Percentiles rank a stretch among this genome's conserved stretches.
These are phyloP conservation scores for Aureobasidium musti DNA, from an alignment of 2,329 filamentous ascomycete species.

Conservation along the genomic window DNA sequence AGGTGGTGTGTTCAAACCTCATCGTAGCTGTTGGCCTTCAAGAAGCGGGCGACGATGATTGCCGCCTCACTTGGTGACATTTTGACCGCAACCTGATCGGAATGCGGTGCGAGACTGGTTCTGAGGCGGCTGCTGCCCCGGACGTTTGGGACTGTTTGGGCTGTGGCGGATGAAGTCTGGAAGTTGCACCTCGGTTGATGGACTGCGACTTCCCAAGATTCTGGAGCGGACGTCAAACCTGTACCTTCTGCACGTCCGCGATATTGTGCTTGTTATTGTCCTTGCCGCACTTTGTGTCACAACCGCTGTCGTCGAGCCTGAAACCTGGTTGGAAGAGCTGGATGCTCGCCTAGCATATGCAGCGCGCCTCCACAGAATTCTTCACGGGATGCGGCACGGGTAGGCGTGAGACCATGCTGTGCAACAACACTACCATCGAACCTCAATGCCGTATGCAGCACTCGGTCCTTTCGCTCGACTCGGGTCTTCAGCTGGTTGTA, in stretches of 20 bases:
- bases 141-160: slow-evolving; percentile 14
- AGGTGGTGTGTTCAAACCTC: slow-evolving; percentile 38
- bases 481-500: neutral
- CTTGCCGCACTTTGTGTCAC: slow-evolving; percentile 15
- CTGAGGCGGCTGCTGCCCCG: neutral
- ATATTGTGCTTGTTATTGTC: slow-evolving; percentile 11
- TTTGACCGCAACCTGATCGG: neutral
- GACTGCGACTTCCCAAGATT: slow-evolving; percentile 15
- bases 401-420: neutral
- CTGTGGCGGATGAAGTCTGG: slow-evolving; percentile 13
- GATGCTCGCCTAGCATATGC: slow-evolving; percentile 23
- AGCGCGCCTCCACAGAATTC: slow-evolving; percentile 23
- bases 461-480: slow-evolving; percentile 7
- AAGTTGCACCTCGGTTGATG: slow-evolving; percentile 22
- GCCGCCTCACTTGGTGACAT: slow-evolving; percentile 42
- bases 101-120: neutral
- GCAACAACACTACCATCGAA: neutral
- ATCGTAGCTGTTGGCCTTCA: slow-evolving; percentile 43
- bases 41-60: slow-evolving; percentile 43
- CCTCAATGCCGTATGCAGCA: neutral
- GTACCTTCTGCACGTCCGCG: slow-evolving; percentile 17
- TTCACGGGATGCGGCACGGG: slow-evolving; percentile 26
- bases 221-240: slow-evolving; percentile 22
- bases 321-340: slow-evolving; percentile 27
- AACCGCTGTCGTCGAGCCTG: slow-evolving; percentile 6